These are phyloP conservation scores for Calonectria pseudoreteaudii DNA, from an alignment of 2,329 filamentous ascomycete genomes.

Conservation along the genomic window DNA sequence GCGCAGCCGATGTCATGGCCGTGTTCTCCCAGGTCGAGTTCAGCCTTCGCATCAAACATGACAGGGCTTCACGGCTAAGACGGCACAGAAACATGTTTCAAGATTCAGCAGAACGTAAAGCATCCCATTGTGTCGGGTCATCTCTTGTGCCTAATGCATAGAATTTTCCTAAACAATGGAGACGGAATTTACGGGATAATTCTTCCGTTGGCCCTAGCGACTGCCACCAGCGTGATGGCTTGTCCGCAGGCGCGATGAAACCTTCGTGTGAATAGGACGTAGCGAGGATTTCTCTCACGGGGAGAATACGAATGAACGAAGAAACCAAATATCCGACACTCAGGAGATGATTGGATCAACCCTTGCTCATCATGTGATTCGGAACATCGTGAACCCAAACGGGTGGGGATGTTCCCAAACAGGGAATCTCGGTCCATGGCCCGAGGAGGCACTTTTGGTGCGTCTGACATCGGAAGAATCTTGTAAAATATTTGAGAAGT, in stretches of 20 bases:
- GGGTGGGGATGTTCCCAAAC: not conserved
- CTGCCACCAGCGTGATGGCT: not conserved
- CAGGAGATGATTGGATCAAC: not conserved
- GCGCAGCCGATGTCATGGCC: not conserved
- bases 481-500: not conserved
- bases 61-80: conserved; percentile 17
- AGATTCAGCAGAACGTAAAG: not conserved
- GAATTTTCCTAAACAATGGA: not conserved
- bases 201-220: not conserved
- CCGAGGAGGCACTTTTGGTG: not conserved
- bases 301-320: not conserved
- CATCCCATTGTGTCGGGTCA: conserved; percentile 3
- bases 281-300: not conserved
- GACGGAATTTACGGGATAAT: conserved; percentile 1
- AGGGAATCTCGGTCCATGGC: not conserved
- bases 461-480: no score
- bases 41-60: not conserved
- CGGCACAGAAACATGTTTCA: conserved; percentile 7
- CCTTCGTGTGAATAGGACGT: not conserved
- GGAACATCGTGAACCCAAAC: not conserved
- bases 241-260: not conserved
- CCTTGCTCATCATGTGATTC: not conserved
- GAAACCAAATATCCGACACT: no score
- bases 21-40: not conserved
- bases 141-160: not conserved